Evolutionary conservation across 2,329 filamentous ascomycete species (phyloP).

Genomic region (Venturia aucupariae): DNA sequence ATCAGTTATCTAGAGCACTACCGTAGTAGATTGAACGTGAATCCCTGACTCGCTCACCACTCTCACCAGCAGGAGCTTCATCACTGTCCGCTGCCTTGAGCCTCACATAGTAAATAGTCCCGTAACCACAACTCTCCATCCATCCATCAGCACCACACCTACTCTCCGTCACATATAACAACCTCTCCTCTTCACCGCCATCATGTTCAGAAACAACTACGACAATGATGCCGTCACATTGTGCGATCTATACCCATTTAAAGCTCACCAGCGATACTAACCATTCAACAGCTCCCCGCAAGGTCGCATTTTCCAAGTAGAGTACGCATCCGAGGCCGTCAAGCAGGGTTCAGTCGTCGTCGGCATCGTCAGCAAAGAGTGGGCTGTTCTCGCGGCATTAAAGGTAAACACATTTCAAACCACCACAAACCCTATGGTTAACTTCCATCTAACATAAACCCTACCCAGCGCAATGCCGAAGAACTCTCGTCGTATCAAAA

Average conservation of each 20-base stretch:
- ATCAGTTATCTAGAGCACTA: no score
- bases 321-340: constrained; percentile 97
- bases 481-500: constrained; percentile 99
- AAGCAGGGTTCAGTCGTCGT: constrained; percentile 99
- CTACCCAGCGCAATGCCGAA: constrained; percentile 81
- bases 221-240: constrained; percentile 99
- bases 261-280: constrained; percentile 13
- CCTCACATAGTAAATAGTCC: constrained; percentile 5
- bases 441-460: constrained; percentile 14
- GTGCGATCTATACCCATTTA: constrained; percentile 45
- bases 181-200: constrained; percentile 27
- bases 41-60: neutral
- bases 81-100: constrained; percentile 1
- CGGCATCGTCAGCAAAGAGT: constrained; percentile 94
- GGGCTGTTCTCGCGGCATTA: constrained; percentile 88
- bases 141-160: neutral
- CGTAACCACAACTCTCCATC: neutral
- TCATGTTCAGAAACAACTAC: constrained; percentile 99
- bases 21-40: neutral
- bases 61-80: neutral
- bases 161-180: neutral
- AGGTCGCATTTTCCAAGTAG: constrained; percentile 98
- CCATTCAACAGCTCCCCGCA: constrained; percentile 69
- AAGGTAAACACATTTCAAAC: constrained; percentile 54
- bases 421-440: neutral